These are phyloP conservation scores for Plectosphaerella sp. DNA, from an alignment of 2,329 filamentous ascomycete species.

Conservation along the genomic window DNA sequence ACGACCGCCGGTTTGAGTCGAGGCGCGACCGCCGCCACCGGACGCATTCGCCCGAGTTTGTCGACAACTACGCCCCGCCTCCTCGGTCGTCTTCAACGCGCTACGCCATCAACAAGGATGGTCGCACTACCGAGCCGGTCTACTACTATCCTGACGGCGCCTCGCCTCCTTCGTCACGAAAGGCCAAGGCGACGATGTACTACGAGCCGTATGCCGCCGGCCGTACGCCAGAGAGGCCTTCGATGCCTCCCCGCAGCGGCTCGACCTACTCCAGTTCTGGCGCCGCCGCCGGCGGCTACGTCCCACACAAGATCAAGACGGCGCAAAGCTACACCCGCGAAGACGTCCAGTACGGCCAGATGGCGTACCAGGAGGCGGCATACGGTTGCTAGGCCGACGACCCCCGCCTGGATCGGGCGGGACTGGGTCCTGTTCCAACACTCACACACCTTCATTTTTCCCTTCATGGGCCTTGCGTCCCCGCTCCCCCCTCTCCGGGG, in stretches of 20 bases:
- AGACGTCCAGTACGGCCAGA: constrained; percentile 26
- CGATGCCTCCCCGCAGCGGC: constrained; percentile 22
- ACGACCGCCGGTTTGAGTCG: constrained; percentile 20
- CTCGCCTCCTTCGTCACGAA: constrained; percentile 3
- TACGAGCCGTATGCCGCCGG: constrained; percentile 6
- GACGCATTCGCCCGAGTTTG: constrained; percentile 25
- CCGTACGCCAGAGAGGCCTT: constrained; percentile 22
- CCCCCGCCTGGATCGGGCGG: not conserved
- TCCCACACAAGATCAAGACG: constrained; percentile 27
- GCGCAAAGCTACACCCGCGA: constrained; percentile 22
- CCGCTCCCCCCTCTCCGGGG: constrained; percentile 2
- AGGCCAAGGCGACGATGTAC: constrained; percentile 3
- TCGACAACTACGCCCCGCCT: constrained; percentile 10
- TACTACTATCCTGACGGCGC: constrained; percentile 16
- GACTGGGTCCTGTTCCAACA: not conserved
- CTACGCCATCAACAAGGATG: constrained; percentile 8
- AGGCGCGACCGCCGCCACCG: constrained; percentile 24
- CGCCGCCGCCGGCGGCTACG: constrained; percentile 5
- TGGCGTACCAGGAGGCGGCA: constrained; percentile 18
- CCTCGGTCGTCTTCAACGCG: constrained; percentile 1
- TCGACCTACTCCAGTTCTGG: constrained; percentile 21
- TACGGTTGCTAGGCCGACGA: not conserved
- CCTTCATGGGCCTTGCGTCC: not conserved
- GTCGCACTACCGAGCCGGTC: constrained; percentile 16
- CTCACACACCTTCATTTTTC: not conserved